phyloP scores from a whole-genome alignment of 768 basidiomycete genomes.

The Boletus tomentosulus region DNA sequence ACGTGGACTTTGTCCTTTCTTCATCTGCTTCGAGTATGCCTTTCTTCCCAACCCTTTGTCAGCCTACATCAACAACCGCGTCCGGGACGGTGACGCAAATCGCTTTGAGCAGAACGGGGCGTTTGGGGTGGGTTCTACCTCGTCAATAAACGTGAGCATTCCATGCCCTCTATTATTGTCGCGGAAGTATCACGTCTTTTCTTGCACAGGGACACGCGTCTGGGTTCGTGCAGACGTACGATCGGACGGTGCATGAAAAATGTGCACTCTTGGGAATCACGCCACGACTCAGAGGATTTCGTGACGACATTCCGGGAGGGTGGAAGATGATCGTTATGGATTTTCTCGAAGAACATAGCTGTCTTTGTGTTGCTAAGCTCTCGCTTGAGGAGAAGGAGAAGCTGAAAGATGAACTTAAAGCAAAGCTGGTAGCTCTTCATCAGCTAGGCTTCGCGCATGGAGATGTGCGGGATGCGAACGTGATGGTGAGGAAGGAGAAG shows the following conservation, averaged over 20 bases:
- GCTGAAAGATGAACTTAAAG: neutral
- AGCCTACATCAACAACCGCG: no score
- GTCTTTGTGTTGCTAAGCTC: neutral
- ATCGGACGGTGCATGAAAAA: neutral
- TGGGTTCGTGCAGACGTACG: slow-evolving; percentile 9
- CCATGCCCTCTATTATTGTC: neutral
- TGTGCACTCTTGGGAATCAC: slow-evolving; percentile 1
- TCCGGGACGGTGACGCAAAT: no score
- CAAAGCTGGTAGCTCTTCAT: neutral
- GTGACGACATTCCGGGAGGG: slow-evolving; percentile 25
- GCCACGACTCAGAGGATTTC: slow-evolving; percentile 24
- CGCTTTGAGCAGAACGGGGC: slow-evolving; percentile 50
- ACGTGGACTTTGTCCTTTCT: no score
- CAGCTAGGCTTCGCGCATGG: neutral
- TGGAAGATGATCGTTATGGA: slow-evolving; percentile 36
- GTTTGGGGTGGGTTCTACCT: slow-evolving; percentile 62
- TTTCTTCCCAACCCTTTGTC: no score
- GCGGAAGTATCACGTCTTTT: slow-evolving; percentile 6
- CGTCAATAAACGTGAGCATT: slow-evolving; percentile 36
- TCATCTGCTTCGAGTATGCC: no score
- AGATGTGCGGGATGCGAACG: neutral
- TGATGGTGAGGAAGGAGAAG: neutral
- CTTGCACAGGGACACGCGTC: slow-evolving; percentile 34
- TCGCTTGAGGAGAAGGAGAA: neutral
- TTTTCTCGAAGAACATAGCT: slow-evolving; percentile 11